These are phyloP conservation scores for Aspergillus pseudoviridinutans DNA, from an alignment of 2,329 filamentous ascomycete species.

Conservation along the genomic window DNA sequence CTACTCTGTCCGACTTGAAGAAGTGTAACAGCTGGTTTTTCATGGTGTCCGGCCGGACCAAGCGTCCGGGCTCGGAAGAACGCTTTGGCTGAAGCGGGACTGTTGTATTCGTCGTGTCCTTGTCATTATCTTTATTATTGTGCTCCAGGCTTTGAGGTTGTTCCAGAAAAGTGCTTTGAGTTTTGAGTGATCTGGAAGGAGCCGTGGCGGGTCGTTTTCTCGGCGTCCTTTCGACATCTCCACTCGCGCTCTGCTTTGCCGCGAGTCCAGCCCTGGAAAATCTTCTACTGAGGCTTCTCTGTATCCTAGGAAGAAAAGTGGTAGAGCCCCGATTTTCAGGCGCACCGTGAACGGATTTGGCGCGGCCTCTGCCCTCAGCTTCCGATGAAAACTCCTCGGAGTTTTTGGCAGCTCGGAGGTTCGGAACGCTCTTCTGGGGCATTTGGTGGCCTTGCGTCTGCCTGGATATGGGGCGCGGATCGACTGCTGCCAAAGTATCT, in stretches of 20 bases:
- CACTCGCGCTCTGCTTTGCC: conserved; percentile 15
- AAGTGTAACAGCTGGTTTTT: conserved; percentile 31
- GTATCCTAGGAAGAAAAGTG: conserved; percentile 13
- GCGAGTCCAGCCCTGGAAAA: conserved; percentile 21
- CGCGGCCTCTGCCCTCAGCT: conserved; percentile 13
- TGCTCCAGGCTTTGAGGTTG: conserved; percentile 21
- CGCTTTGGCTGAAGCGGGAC: conserved; percentile 6
- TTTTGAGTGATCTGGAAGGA: conserved; percentile 19
- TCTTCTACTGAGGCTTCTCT: conserved; percentile 18
- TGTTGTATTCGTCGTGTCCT: conserved; percentile 10
- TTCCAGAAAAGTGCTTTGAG: conserved; percentile 25
- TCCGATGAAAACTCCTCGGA: conserved; percentile 10
- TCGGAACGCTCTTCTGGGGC: conserved; percentile 15
- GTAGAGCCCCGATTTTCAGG: conserved; percentile 8
- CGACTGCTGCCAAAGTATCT: conserved; percentile 2
- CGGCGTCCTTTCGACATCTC: conserved; percentile 7
- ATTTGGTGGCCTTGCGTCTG: conserved; percentile 7
- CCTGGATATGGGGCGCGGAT: conserved; percentile 9
- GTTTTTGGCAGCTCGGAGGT: conserved; percentile 11
- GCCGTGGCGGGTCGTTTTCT: conserved; percentile 24
- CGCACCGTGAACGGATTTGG: conserved; percentile 22
- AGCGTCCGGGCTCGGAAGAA: conserved; percentile 5
- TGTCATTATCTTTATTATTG: conserved; percentile 14
- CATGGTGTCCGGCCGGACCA: conserved; percentile 22
- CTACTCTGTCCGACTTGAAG: conserved; percentile 31